Conservation (phyloP, 768 basidiomycete genomes). For the Termitomyces sp. region DNA sequence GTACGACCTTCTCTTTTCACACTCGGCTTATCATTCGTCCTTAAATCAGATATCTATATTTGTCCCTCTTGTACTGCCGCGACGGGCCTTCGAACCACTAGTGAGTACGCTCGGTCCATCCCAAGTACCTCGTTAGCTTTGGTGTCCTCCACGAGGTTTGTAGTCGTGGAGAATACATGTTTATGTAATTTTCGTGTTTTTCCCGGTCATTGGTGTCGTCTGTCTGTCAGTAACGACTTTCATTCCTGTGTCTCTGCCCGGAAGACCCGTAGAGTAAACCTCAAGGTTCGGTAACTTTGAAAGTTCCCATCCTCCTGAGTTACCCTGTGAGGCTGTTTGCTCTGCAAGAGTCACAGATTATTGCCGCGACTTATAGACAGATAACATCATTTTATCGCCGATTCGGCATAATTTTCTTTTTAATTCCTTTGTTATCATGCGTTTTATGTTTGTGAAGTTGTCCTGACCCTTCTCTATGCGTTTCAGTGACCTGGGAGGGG, state of each 20-base stretch:
- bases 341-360: conserved; percentile 15
- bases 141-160: conserved; percentile 23
- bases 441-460: conserved; percentile 9
- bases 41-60: conserved; percentile 47
- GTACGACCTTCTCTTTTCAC: not conserved
- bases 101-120: conserved; percentile 57
- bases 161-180: conserved; percentile 29
- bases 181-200: conserved; percentile 22
- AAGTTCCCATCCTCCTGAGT: conserved; percentile 15
- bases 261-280: conserved; percentile 17
- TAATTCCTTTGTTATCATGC: not conserved
- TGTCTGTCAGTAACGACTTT: conserved; percentile 17
- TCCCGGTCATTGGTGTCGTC: conserved; percentile 9
- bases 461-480: conserved; percentile 16
- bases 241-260: conserved; percentile 9
- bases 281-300: conserved; percentile 17
- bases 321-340: conserved; percentile 20
- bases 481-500: conserved; percentile 71
- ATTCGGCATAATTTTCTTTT: conserved; percentile 7
- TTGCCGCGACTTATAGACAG: conserved; percentile 10
- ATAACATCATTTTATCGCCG: conserved; percentile 1
- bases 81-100: conserved; percentile 61
- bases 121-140: conserved; percentile 23
- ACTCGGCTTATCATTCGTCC: not conserved
- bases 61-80: conserved; percentile 48